These are phyloP conservation scores for Exserohilum rostratum DNA, from an alignment of 2,329 filamentous ascomycete species.

Conservation along the genomic window DNA sequence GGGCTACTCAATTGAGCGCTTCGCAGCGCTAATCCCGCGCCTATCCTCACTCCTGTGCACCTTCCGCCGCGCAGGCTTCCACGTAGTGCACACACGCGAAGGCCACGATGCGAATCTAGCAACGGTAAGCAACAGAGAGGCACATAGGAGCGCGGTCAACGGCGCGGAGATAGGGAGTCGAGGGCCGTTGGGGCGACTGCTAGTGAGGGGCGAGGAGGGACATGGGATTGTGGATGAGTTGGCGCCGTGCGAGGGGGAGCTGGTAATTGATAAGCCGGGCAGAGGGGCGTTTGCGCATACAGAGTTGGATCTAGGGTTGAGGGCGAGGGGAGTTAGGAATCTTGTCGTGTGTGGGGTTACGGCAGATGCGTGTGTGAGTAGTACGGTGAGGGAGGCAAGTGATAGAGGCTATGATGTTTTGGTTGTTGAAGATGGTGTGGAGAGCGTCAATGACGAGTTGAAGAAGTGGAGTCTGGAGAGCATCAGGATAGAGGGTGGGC, in stretches of 20 bases:
- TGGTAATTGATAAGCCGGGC: slow-evolving; percentile 62
- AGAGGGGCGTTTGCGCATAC: slow-evolving; percentile 61
- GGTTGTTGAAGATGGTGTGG: slow-evolving; percentile 57
- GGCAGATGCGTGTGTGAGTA: slow-evolving; percentile 62
- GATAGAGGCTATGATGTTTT: slow-evolving; percentile 62
- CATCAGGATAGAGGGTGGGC: slow-evolving; percentile 35
- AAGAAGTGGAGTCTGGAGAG: slow-evolving; percentile 39
- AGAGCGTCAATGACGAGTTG: slow-evolving; percentile 36
- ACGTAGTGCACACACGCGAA: slow-evolving; percentile 59
- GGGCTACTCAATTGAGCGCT: slow-evolving; percentile 51
- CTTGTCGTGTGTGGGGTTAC: slow-evolving; percentile 61
- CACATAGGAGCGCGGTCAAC: slow-evolving; percentile 60
- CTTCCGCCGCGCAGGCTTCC: slow-evolving; percentile 51
- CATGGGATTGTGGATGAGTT: slow-evolving; percentile 64
- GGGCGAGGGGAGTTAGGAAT: slow-evolving; percentile 59
- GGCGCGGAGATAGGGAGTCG: slow-evolving; percentile 57
- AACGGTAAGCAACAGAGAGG: slow-evolving; percentile 62
- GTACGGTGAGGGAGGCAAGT: slow-evolving; percentile 62
- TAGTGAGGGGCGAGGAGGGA: slow-evolving; percentile 63
- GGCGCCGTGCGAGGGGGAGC: slow-evolving; percentile 54
- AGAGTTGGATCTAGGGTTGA: slow-evolving; percentile 59
- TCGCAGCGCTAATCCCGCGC: slow-evolving; percentile 53
- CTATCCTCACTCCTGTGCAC: slow-evolving; percentile 50
- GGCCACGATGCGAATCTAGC: slow-evolving; percentile 62
- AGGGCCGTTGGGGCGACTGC: slow-evolving; percentile 63